These are phyloP conservation scores for Globisporangium okanoganense DNA, from an alignment of 352 stramenopile genomes.

Conservation along the genomic window DNA sequence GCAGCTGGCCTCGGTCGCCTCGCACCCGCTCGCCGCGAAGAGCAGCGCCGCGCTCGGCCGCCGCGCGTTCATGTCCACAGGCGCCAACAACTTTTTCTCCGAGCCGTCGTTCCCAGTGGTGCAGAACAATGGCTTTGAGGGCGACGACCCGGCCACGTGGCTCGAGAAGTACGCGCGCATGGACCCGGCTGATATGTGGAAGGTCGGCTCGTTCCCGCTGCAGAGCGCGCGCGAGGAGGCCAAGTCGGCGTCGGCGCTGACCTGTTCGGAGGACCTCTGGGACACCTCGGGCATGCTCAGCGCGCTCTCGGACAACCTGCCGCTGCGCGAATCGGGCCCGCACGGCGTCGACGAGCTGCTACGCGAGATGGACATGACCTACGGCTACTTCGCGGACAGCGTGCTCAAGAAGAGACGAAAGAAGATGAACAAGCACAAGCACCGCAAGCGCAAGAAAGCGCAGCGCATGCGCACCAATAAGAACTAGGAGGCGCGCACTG, in stretches of 20 bases:
- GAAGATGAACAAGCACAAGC: slow-evolving; percentile 94
- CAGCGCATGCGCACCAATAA: slow-evolving; percentile 87
- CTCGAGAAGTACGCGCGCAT: slow-evolving; percentile 57
- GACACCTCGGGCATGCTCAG: slow-evolving; percentile 83
- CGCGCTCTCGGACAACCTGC: slow-evolving; percentile 51
- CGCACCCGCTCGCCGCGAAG: slow-evolving; percentile 13
- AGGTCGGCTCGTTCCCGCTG: slow-evolving; percentile 69
- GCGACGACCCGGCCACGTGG: slow-evolving; percentile 49
- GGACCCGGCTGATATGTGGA: slow-evolving; percentile 68
- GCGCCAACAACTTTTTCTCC: slow-evolving; percentile 64
- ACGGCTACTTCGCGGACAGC: slow-evolving; percentile 77
- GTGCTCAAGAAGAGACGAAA: slow-evolving; percentile 89
- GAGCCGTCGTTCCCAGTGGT: slow-evolving; percentile 63
- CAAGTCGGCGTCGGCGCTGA: slow-evolving; percentile 22
- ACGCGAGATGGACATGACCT: slow-evolving; percentile 47
- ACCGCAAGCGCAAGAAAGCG: slow-evolving; percentile 88
- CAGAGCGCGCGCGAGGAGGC: slow-evolving; percentile 21
- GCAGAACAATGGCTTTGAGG: slow-evolving; percentile 21
- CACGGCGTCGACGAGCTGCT: slow-evolving; percentile 54
- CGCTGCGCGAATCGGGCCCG: slow-evolving; percentile 39
- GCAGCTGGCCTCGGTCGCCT: slow-evolving; percentile 1
- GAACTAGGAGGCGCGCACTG: slow-evolving; percentile 46
- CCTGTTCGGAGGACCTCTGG: slow-evolving; percentile 60
- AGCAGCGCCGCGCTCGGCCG: slow-evolving; percentile 11
- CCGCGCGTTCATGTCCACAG: slow-evolving; percentile 68